Conservation (phyloP, 768 basidiomycete genomes). For the Cubamyces lactineus region DNA sequence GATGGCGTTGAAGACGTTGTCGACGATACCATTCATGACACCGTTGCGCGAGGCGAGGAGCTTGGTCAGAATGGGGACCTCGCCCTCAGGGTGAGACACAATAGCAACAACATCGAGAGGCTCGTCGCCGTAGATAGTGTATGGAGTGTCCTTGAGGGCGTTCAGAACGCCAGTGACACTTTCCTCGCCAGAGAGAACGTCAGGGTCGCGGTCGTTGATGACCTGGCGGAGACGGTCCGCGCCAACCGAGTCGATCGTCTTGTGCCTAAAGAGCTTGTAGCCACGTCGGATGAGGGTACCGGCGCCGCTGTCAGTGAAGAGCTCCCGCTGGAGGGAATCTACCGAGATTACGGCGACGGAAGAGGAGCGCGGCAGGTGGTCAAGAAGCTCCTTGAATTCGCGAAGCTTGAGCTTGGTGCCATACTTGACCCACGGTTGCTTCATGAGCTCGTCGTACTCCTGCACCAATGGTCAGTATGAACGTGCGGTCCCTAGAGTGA, state of each 20-base stretch:
- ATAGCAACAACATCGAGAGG: slow-evolving; percentile 94
- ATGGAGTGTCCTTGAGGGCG: slow-evolving; percentile 79
- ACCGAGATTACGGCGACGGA: slow-evolving; percentile 98
- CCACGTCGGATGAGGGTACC: slow-evolving; percentile 98
- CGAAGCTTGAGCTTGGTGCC: slow-evolving; percentile 99
- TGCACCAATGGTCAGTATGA: slow-evolving; percentile 34
- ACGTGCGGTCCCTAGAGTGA: background rate
- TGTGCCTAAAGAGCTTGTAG: slow-evolving; percentile 95
- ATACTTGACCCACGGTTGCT: slow-evolving; percentile 98
- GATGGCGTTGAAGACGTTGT: slow-evolving; percentile 97
- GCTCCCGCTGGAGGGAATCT: slow-evolving; percentile 91
- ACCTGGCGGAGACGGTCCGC: slow-evolving; percentile 94
- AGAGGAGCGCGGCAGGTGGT: slow-evolving; percentile 96
- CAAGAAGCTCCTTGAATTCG: slow-evolving; percentile 98
- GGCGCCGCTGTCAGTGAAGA: slow-evolving; percentile 97
- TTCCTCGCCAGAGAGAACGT: slow-evolving; percentile 78
- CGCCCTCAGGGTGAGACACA: slow-evolving; percentile 87
- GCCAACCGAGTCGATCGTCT: slow-evolving; percentile 79
- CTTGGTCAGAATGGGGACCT: slow-evolving; percentile 91
- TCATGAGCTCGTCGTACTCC: slow-evolving; percentile 97
- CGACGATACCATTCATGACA: slow-evolving; percentile 90
- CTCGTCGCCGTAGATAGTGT: slow-evolving; percentile 98
- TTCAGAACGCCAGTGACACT: slow-evolving; percentile 88
- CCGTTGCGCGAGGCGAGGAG: slow-evolving; percentile 87
- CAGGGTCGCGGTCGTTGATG: slow-evolving; percentile 94